Evolutionary conservation across 768 basidiomycete genomes (phyloP), one percentile per base, ranked within the genome.

Genomic region (Lactarius hengduanensis): DNA sequence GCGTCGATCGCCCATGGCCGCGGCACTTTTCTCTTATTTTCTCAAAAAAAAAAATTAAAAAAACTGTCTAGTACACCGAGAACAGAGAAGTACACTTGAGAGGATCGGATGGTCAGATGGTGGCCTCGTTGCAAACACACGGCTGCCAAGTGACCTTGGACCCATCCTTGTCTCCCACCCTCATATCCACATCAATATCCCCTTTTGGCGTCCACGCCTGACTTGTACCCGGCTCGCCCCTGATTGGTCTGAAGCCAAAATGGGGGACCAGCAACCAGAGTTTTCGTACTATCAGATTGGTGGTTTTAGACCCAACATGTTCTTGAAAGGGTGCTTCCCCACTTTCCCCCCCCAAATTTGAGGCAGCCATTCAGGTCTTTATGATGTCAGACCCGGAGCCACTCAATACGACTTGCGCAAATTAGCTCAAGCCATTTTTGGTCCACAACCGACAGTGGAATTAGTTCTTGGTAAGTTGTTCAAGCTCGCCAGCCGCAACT

Each of bases 251-350:
- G 9, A 26, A 38, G 26, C 20, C 28, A 55, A 57, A 56, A 67
- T 67, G 66, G 58, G 43, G 36, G 62, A 63, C 59, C 63, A 38
- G 4, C 41, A 30, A 26, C 62, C 61, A 38, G 55, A n/a, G 3
- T n/a, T 55, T 20, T 57, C 38, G 13, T 70, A 69, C 11, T 70
- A 65, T 62, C 70, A 69, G 61, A 69, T 70, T 53, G 70, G 65
- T 55, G 70, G 69, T 59, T 66, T 70, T 16, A 63, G 62, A 32
- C 57, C 64, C 20, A 66, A 69, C 34, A 20, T 64, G 30, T 47
- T 53, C 18, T 41, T 71, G 68, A 61, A 66, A 64, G 57, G 59
- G 60, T 68, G 30, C 61, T 16, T 47, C 55, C 15, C 43, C 15
- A 18, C 57, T 61, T 61, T 61, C 18, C 54, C 30, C 45, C 36